Evolutionary conservation across 768 basidiomycete genomes (phyloP), one percentile per base, ranked within the genome.

Genomic region (Mycena galericulata): DNA sequence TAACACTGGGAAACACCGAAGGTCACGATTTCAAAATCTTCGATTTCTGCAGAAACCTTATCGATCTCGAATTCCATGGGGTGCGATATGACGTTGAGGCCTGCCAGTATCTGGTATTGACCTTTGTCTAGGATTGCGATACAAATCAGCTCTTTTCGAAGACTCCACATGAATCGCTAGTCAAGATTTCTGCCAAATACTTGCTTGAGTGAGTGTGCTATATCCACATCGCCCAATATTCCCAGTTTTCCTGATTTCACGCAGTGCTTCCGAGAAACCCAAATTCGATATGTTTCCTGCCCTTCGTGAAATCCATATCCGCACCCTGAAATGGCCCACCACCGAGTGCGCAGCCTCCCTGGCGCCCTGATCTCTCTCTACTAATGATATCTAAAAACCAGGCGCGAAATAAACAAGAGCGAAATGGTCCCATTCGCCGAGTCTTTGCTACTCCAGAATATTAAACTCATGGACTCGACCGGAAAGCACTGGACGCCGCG

Each of bases 301-400:
- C 26, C 62, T 64, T 15, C 62, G 38, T 3, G 40, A 64, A 54
- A 56, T 64, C 20, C 54, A 56, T 12, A 20, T 55, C n/a, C 32
- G 18, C 6, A 17, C 12, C 43, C 36, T 24, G 4, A 14, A 22
- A 40, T 64, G 63, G 63, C 63, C 63, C 2, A 49, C 53, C 2
- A 64, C 43, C 24, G 63, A 64, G 63, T 64, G 26, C 24, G 63
- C 45, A n/a, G 18, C 6, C 7, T 18, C 43, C 18, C 12, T 46
- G 27, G 4, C 9, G 1, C 4, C 43, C 26, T 12, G 12, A 15
- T 26, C 12, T 17, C 2, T 10, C 10, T 9, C 18, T 36, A 12
- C 49, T 27, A 4, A 29, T 29, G 11, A 4, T 36, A 34, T 9
- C 43, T 4, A 45, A 20, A 9, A 22, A 30, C n/a, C 38, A 64